A percentile compares a stretch with the other conserved stretches of the same genome.
phyloP scores from a whole-genome alignment of 2,329 filamentous ascomycete species.

The Sclerotinia sclerotiorum region DNA sequence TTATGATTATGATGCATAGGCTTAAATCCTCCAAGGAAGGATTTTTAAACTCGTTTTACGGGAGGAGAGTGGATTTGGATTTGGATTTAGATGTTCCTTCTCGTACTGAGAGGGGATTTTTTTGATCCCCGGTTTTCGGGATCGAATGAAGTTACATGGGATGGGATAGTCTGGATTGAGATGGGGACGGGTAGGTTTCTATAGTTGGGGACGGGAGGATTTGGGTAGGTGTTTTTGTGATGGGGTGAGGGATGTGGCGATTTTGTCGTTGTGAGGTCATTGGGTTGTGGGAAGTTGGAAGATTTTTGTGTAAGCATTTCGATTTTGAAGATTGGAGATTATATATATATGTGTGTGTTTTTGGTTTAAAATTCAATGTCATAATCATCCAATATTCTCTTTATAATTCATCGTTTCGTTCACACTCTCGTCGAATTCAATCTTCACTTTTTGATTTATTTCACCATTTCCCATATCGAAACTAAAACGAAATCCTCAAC shows the following conservation, averaged over 20 bases:
- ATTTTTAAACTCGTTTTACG: neutral
- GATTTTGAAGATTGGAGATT: neutral
- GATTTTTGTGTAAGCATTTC: neutral
- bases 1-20: neutral
- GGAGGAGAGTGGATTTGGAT: neutral
- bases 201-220: constrained; percentile 3
- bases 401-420: neutral
- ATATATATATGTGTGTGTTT: neutral
- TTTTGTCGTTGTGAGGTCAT: neutral
- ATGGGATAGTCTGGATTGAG: neutral
- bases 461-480: neutral
- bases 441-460: neutral
- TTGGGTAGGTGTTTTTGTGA: neutral
- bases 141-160: neutral
- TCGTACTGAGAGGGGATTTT: constrained; percentile 11
- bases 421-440: neutral
- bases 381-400: neutral
- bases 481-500: neutral
- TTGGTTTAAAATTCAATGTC: neutral
- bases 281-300: neutral
- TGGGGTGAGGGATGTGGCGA: neutral
- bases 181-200: neutral
- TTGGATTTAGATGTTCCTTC: neutral
- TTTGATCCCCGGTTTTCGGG: neutral
- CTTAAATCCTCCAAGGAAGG: neutral